phyloP scores from a whole-genome alignment of 495 filamentous ascomycete species.

The Acidiella bohemica region DNA sequence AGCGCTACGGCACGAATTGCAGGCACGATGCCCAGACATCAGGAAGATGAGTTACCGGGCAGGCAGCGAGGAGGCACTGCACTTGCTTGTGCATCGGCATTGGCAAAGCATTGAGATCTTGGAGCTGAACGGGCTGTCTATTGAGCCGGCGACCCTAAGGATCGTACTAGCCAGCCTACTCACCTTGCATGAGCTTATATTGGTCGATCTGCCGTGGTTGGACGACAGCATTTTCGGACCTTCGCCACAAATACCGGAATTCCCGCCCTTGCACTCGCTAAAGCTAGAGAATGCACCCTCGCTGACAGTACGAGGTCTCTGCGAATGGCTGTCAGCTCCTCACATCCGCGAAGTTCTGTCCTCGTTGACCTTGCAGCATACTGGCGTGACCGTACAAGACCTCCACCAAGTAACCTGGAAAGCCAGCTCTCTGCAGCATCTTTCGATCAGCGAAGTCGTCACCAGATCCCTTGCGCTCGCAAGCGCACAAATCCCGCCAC shows the following conservation, averaged over 20 bases:
- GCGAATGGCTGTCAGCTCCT: conserved; percentile 41
- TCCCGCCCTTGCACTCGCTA: conserved; percentile 58
- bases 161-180: conserved; percentile 53
- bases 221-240: conserved; percentile 59
- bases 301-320: conserved; percentile 57
- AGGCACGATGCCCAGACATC: conserved; percentile 66
- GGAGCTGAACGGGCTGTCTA: conserved; percentile 55
- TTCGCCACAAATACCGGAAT: conserved; percentile 44
- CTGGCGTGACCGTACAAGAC: conserved; percentile 48
- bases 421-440: conserved; percentile 46
- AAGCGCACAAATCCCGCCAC: conserved; percentile 39
- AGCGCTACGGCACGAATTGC: conserved; percentile 67
- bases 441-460: conserved; percentile 55
- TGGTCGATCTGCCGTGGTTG: conserved; percentile 53
- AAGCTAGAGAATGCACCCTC: conserved; percentile 52
- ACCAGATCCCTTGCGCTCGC: conserved; percentile 47
- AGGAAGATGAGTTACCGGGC: conserved; percentile 74
- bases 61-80: conserved; percentile 68
- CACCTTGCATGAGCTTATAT: conserved; percentile 54
- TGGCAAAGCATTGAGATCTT: conserved; percentile 74
- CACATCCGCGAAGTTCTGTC: conserved; percentile 36
- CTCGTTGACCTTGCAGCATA: conserved; percentile 49
- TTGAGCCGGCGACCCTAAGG: conserved; percentile 61
- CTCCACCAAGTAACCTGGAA: conserved; percentile 51
- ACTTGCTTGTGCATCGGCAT: conserved; percentile 46